These are phyloP conservation scores for Phytophthora quininea DNA, from an alignment of 352 stramenopile species.

Conservation along the genomic window DNA sequence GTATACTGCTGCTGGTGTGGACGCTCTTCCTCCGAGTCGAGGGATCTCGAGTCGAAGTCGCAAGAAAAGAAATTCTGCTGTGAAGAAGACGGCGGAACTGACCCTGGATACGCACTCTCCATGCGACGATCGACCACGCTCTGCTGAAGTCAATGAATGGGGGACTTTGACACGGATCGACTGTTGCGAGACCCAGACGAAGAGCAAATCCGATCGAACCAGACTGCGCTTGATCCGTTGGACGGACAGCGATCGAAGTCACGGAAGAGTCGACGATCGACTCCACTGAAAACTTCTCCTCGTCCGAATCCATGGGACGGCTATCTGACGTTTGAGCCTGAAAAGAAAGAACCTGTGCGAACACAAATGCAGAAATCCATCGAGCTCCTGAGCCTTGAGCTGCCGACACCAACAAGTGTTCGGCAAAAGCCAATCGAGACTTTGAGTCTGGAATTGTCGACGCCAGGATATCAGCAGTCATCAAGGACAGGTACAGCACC, in stretches of 20 bases:
- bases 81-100: conserved; percentile 3
- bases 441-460: conserved; percentile 19
- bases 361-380: conserved; percentile 8
- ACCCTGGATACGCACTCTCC: background rate
- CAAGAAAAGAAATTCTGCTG: conserved; percentile 15
- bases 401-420: conserved; percentile 1
- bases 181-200: conserved; percentile 30
- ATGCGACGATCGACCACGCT: conserved; percentile 26
- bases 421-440: conserved; percentile 28
- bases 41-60: background rate
- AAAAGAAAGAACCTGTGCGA: conserved; percentile 17
- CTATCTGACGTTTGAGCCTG: conserved; percentile 18
- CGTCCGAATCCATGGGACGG: conserved; percentile 26
- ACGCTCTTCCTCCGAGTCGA: conserved; percentile 4
- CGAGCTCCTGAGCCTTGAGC: too few relatives aligned
- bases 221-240: conserved; percentile 1
- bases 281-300: conserved; percentile 18
- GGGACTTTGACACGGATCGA: conserved; percentile 45
- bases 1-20: conserved; percentile 19
- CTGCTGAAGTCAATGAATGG: conserved; percentile 48
- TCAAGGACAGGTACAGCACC: conserved; percentile 8
- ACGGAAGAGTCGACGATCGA: conserved; percentile 28
- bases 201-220: conserved; percentile 13
- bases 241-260: conserved; percentile 12
- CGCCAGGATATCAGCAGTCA: conserved; percentile 9